Percentiles rank a stretch among this genome's conserved stretches.
Conservation (phyloP, 2,329 filamentous ascomycete species). For the Akanthomyces dipterigenus region DNA sequence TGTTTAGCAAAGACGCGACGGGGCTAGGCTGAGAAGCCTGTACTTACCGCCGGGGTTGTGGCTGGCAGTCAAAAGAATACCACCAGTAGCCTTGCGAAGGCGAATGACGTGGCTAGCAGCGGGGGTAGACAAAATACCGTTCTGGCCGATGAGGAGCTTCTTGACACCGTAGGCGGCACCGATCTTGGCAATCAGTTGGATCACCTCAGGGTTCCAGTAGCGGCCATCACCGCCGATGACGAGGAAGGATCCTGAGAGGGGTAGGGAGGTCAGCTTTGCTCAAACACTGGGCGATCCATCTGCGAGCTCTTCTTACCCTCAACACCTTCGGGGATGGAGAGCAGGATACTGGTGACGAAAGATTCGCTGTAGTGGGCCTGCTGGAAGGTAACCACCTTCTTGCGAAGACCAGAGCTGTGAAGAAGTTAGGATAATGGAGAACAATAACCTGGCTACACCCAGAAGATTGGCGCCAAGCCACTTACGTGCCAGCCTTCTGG, state of each 20-base stretch:
- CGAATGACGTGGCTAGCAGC: slow-evolving; percentile 95
- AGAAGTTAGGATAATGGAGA: slow-evolving; percentile 4
- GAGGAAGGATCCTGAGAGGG: slow-evolving; percentile 59
- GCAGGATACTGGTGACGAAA: slow-evolving; percentile 87
- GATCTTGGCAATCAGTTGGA: slow-evolving; percentile 96
- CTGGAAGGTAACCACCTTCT: slow-evolving; percentile 98
- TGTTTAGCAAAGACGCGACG: slow-evolving; percentile 8
- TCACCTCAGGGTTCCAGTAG: slow-evolving; percentile 94
- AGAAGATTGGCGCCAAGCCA: slow-evolving; percentile 27
- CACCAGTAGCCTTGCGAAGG: slow-evolving; percentile 89
- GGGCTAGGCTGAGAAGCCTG: background rate
- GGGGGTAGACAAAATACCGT: slow-evolving; percentile 94
- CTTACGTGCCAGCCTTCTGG: slow-evolving; percentile 99
- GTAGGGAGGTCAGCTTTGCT: slow-evolving; percentile 16
- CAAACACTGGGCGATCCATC: background rate
- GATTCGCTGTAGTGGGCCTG: slow-evolving; percentile 92
- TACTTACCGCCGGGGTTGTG: slow-evolving; percentile 94
- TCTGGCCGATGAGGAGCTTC: slow-evolving; percentile 94
- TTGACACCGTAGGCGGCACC: slow-evolving; percentile 95
- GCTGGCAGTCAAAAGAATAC: slow-evolving; percentile 92
- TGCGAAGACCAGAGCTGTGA: slow-evolving; percentile 86
- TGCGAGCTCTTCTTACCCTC: slow-evolving; percentile 47
- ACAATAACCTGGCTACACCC: background rate
- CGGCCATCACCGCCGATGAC: slow-evolving; percentile 97
- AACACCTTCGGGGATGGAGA: slow-evolving; percentile 92